These are phyloP conservation scores for Trichothecium roseum DNA, from an alignment of 2,329 filamentous ascomycete species.

Conservation along the genomic window DNA sequence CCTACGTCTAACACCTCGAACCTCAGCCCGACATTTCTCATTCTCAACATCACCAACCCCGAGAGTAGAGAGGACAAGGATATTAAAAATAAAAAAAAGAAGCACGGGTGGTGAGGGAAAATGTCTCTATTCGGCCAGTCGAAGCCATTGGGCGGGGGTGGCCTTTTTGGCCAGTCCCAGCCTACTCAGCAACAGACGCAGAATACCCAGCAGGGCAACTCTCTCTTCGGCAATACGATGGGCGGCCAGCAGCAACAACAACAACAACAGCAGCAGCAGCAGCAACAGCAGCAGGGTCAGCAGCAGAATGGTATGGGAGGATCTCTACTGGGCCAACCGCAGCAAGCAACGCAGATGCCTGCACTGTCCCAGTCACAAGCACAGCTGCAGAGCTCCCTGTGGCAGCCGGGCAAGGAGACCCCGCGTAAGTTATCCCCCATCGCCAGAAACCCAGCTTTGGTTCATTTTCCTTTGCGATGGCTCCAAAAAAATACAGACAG, in stretches of 20 bases:
- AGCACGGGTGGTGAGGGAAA: too few species aligned
- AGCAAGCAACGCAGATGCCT: conserved; percentile 31
- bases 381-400: conserved; percentile 38
- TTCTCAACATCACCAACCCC: too few species aligned
- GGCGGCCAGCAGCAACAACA: conserved; percentile 23
- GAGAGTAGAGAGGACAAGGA: too few species aligned
- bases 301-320: conserved; percentile 22
- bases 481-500: conserved; percentile 2
- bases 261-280: conserved; percentile 21
- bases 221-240: conserved; percentile 19
- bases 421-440: conserved; percentile 29
- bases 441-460: background rate
- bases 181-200: conserved; percentile 20
- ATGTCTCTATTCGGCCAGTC: conserved; percentile 31
- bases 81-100: too few species aligned
- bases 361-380: conserved; percentile 32
- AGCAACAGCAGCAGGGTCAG: conserved; percentile 25
- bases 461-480: background rate
- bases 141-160: conserved; percentile 20
- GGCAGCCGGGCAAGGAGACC: conserved; percentile 40
- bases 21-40: too few species aligned
- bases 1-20: too few species aligned
- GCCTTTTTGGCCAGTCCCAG: conserved; percentile 28
- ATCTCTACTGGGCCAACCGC: conserved; percentile 19
- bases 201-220: conserved; percentile 13